A percentile compares a stretch with the other conserved stretches of the same genome.
Evolutionary conservation across 73 alveolate genomes (phyloP).

Genomic region (Paramecium sonneborni): DNA sequence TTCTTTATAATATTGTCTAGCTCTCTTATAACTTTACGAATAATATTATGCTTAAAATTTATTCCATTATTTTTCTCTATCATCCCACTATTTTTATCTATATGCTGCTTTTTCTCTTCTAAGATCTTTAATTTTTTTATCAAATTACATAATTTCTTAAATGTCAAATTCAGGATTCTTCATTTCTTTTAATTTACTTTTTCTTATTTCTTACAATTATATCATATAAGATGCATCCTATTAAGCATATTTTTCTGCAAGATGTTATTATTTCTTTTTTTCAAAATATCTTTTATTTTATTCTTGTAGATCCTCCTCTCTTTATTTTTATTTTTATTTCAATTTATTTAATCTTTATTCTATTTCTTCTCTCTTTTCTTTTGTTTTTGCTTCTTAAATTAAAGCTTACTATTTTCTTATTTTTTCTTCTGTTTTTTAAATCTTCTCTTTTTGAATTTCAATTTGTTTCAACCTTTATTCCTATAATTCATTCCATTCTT

Average conservation of each 20-base stretch:
- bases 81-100: conserved; percentile 16
- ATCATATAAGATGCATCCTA: neutral
- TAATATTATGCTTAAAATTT: conserved; percentile 32
- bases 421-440: neutral
- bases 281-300: conserved; percentile 5
- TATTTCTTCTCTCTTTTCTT: conserved; percentile 51
- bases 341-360: conserved; percentile 27
- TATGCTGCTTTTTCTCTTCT: neutral
- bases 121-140: conserved; percentile 36
- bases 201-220: conserved; percentile 28
- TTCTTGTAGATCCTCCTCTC: conserved; percentile 23
- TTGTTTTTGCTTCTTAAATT: neutral
- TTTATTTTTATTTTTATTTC: neutral
- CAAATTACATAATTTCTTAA: conserved; percentile 43
- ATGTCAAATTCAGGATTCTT: conserved; percentile 53
- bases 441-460: neutral
- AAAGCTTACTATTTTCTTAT: conserved; percentile 7
- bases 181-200: conserved; percentile 33
- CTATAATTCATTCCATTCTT: conserved; percentile 64
- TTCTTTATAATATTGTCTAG: neutral
- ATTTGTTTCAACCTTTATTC: conserved; percentile 18
- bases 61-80: conserved; percentile 36
- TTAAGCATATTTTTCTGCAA: conserved; percentile 43
- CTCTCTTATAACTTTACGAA: neutral
- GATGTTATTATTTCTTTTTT: neutral